These are phyloP conservation scores for Byssoonygena ceratinophila DNA, from an alignment of 2,329 filamentous ascomycete genomes.

Conservation along the genomic window DNA sequence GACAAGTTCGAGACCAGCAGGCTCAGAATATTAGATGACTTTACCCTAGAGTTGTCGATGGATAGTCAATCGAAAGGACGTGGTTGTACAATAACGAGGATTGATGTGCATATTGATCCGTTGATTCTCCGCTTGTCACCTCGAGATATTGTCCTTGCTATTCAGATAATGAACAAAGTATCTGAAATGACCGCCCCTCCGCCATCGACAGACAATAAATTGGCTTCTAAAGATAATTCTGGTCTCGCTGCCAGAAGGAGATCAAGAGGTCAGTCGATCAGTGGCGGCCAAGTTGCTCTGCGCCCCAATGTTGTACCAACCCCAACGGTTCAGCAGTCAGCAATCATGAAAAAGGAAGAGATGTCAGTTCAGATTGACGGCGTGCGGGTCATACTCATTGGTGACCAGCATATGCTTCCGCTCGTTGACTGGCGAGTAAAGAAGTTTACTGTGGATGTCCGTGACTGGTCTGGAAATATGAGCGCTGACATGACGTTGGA, in stretches of 20 bases:
- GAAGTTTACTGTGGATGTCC: constrained; percentile 70
- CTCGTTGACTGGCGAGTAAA: constrained; percentile 91
- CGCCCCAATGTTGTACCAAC: constrained; percentile 2
- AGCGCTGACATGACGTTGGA: constrained; percentile 84
- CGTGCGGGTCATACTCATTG: constrained; percentile 84
- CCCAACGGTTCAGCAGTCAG: constrained; percentile 33
- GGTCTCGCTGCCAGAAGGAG: background rate
- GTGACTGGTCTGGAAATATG: constrained; percentile 82
- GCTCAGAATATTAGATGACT: constrained; percentile 89
- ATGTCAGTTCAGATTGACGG: constrained; percentile 79
- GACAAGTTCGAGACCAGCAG: constrained; percentile 88
- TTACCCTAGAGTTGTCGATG: constrained; percentile 80
- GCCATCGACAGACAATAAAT: constrained; percentile 22
- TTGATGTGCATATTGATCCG: constrained; percentile 81
- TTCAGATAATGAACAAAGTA: constrained; percentile 84
- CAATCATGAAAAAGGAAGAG: constrained; percentile 60
- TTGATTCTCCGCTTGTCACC: constrained; percentile 81
- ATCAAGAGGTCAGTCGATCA: constrained; percentile 5
- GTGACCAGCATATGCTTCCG: constrained; percentile 88
- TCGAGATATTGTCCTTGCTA: constrained; percentile 83
- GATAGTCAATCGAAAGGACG: constrained; percentile 57
- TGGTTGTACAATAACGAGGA: constrained; percentile 57
- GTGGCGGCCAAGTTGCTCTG: background rate
- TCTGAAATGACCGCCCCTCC: constrained; percentile 65
- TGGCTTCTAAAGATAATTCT: background rate